A percentile compares a stretch with the other conserved stretches of the same genome.
phyloP scores from a whole-genome alignment of 768 basidiomycete genomes.

The Clavaria fumosa region DNA sequence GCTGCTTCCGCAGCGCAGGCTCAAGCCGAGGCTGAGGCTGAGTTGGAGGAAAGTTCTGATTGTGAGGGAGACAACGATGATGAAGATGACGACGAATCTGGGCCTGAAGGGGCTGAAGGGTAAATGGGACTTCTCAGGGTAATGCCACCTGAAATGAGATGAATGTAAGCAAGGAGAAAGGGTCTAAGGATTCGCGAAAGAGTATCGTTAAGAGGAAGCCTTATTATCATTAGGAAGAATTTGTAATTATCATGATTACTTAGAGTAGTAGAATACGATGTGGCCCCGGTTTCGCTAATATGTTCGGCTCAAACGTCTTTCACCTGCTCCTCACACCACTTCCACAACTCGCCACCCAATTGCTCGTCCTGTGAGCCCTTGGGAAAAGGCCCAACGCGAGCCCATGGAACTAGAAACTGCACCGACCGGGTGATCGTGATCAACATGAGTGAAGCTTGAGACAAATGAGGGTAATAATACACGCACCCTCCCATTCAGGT shows the following conservation, averaged over 20 bases:
- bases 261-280: no score
- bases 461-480: no score
- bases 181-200: no score
- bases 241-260: no score
- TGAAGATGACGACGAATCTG: constrained; percentile 25
- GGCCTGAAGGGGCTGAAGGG: constrained; percentile 16
- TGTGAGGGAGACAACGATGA: constrained; percentile 28
- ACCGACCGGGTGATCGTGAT: background rate
- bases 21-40: constrained; percentile 67
- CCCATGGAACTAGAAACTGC: constrained; percentile 30
- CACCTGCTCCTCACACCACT: constrained; percentile 30
- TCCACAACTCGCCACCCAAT: constrained; percentile 23
- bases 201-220: no score
- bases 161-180: background rate
- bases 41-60: constrained; percentile 43
- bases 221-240: no score
- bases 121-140: constrained; percentile 1
- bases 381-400: constrained; percentile 16
- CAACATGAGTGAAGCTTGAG: background rate
- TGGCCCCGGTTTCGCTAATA: no score
- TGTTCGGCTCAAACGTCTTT: constrained; percentile 2
- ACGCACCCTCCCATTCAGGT: constrained; percentile 30
- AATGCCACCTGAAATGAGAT: constrained; percentile 8
- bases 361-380: constrained; percentile 15
- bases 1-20: constrained; percentile 64